phyloP scores from a whole-genome alignment of 331 rosid species.

The Malus hybrid region DNA sequence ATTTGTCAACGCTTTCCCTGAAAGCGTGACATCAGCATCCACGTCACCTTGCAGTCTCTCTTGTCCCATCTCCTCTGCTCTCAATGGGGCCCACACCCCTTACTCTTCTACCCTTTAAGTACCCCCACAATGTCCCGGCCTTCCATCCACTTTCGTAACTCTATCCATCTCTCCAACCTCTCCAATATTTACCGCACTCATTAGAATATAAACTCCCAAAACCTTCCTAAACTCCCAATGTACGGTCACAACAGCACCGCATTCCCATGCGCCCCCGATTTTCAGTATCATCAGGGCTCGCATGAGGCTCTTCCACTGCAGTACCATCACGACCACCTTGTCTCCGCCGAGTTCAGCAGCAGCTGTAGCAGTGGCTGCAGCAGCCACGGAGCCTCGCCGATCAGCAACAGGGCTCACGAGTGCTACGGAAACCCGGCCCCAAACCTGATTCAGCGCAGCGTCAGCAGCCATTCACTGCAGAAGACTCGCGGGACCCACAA shows the following conservation, averaged over 20 bases:
- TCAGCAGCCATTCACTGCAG: conserved; percentile 49
- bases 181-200: too few relatives aligned
- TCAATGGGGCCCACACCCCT: not conserved
- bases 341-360: too few relatives aligned
- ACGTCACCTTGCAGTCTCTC: conserved; percentile 33
- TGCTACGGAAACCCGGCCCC: not conserved
- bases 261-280: conserved; percentile 42
- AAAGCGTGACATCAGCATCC: conserved; percentile 40
- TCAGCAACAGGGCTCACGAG: conserved; percentile 5
- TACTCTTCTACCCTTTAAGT: conserved; percentile 8
- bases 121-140: conserved; percentile 17
- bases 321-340: too few relatives aligned
- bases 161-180: not conserved
- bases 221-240: conserved; percentile 29
- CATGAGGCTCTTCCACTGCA: not conserved
- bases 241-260: conserved; percentile 17
- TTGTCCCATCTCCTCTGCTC: not conserved
- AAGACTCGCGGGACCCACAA: conserved; percentile 30
- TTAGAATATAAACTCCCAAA: not conserved
- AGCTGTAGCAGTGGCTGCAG: too few relatives aligned
- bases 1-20: conserved; percentile 39
- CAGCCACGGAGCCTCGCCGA: too few relatives aligned
- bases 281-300: not conserved
- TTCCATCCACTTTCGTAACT: not conserved
- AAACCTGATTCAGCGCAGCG: conserved; percentile 41